Base-by-base conservation (phyloP, 306 rosid species). In the Luffa aegyptiaca region DNA sequence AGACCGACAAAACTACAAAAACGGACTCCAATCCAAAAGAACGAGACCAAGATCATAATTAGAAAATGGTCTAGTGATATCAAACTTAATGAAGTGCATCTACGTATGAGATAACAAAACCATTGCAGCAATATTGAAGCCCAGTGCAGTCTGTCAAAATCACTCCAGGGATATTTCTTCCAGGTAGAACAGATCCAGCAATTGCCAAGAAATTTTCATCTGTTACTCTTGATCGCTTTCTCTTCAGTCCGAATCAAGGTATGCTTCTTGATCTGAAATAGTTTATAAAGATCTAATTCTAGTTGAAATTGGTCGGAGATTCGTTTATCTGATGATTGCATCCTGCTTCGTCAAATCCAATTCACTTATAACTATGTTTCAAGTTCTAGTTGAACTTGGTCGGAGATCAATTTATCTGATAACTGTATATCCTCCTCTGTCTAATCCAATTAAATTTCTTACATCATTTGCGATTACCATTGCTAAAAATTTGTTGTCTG, bases 121-220 rank as follows among this genome's bases (percentile, higher is more conserved):
- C 98, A 86, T 93, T 96, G 96, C 99, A 93, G 65, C 93, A 91
- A 85, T 96, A 93, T 14, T 85, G 90, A 71, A 96, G 92, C 76
- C 93, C 93, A 74, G 93, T 79, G 9, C 88, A 86, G 74, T 95
- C 99, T 0, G 84, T 82, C 39, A 93, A 87, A 66, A 77, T 81
- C 66, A 84, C 93, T 33, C 97, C 98, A 39, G 90, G 90, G 70
- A 95, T 86, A 68, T 88, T 79, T 87, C 92, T 92, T 36, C 97
- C 97, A 8, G 96, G 96, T 8, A 90, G 76, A 79, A 89, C 36
- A 57, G 93, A 83, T 82, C 98, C 97, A 77, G 83, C 92, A 80
- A 96, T 68, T 21, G 92, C 94, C 91, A 93, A 82, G 90, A 26
- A 26, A 26, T 26, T 26, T 26, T 26, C 31, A 26, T 26, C 31